Conservation (phyloP, 2,329 filamentous ascomycete species). For the Alternaria conjuncta region DNA sequence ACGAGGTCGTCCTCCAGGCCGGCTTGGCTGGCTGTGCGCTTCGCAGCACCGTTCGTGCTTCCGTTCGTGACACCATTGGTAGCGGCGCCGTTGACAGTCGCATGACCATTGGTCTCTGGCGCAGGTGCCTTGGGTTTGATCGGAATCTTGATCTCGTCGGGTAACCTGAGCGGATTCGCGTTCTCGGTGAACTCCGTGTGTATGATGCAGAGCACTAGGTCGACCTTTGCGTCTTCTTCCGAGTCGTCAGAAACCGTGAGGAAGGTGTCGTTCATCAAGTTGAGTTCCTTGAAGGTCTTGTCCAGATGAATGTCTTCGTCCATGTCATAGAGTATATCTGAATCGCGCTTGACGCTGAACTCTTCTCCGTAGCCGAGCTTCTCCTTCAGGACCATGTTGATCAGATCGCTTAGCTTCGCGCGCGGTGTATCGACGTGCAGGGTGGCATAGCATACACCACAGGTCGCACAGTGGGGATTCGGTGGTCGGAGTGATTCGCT, state of each 20-base stretch:
- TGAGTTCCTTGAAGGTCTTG: constrained; percentile 80
- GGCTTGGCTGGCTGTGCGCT: constrained; percentile 55
- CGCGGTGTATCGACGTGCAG: constrained; percentile 71
- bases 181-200: constrained; percentile 56
- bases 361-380: constrained; percentile 82
- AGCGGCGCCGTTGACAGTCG: constrained; percentile 19
- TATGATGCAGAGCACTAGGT: constrained; percentile 75
- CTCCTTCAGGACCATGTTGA: constrained; percentile 73
- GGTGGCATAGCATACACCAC: constrained; percentile 73
- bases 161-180: constrained; percentile 63
- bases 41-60: constrained; percentile 34
- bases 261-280: constrained; percentile 75
- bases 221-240: constrained; percentile 77
- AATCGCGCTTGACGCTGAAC: constrained; percentile 76
- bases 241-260: constrained; percentile 85
- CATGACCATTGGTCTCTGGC: constrained; percentile 38
- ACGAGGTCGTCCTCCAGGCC: constrained; percentile 45
- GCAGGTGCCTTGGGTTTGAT: constrained; percentile 51
- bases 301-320: constrained; percentile 86
- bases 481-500: constrained; percentile 65
- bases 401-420: constrained; percentile 79
- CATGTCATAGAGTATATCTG: constrained; percentile 79
- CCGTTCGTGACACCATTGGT: constrained; percentile 25
- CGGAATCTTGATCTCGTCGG: constrained; percentile 55
- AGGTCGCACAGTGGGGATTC: constrained; percentile 83